Evolutionary conservation across 2,329 filamentous ascomycete genomes (phyloP), one percentile per base, ranked within the genome.

Genomic region (Alternaria incomplexa): DNA sequence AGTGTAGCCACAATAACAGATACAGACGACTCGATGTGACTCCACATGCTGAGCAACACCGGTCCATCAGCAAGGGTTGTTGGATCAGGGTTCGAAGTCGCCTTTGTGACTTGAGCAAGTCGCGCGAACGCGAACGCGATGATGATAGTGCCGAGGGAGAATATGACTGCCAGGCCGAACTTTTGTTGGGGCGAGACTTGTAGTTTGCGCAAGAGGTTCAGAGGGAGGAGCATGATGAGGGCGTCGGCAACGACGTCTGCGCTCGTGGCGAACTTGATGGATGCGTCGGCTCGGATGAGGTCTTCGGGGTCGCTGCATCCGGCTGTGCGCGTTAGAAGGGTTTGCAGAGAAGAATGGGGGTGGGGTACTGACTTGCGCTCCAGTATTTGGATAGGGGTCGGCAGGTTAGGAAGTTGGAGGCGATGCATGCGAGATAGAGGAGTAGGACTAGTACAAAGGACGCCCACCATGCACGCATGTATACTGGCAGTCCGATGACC

Each of bases 321-420:
- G 1, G 44, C 44, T 46, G 0, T 3, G 2, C 2, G 1, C 0
- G 20, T 46, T 46, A 46, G 44, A 46, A 46, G 11, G 9, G 17
- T 10, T 44, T 30, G 28, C 10, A 5, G 17, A 17, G 17, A 6
- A 44, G 11, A 5, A 11, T 20, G 17, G 17, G n/a, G 17, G 10
- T 44, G 40, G 40, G 10, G 20, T 23, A 46, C 44, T 23, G 0
- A 46, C 44, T 46, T 46, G 44, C 12, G 6, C 44, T 46, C 44
- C 44, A 46, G 44, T 46, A 46, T 25, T 51, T 64, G 6, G 43
- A 5, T 15, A 58, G n/a, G 4, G 62, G 53, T 3, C 20, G 28
- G 12, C 61, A 64, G 13, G 56, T 64, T 13, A 64, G 6, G 23
- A 61, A 58, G 25, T 64, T 64, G 6, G 61, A 61, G 3, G 58